Conservation (phyloP, 305 asterid species). For the Fraxinus sp. region DNA sequence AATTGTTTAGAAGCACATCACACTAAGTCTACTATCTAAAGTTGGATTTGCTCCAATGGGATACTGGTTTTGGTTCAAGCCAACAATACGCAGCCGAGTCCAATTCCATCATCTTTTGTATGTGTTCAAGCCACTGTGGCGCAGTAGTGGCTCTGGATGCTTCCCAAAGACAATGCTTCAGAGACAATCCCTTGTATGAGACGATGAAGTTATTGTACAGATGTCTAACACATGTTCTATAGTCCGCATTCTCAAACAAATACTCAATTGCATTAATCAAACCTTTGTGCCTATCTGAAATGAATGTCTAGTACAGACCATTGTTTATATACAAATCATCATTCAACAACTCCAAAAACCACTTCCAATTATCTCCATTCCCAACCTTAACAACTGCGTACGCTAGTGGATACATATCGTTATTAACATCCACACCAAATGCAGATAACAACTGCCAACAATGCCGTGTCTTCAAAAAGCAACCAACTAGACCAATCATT, state of each 20-base stretch:
- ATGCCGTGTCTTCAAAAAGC: neutral
- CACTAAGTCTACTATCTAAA: neutral
- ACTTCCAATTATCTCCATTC: neutral
- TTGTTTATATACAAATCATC: neutral
- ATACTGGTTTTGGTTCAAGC: neutral
- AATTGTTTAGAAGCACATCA: too few relatives aligned
- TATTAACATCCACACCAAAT: neutral
- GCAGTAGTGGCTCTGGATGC: neutral
- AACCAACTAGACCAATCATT: neutral
- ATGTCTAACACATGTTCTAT: neutral
- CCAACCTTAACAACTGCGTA: neutral
- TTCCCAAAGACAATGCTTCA: neutral
- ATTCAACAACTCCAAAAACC: neutral
- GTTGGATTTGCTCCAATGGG: neutral
- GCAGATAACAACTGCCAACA: neutral
- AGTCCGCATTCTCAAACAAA: neutral
- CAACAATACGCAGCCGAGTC: neutral
- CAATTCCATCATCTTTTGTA: neutral
- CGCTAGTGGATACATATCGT: neutral
- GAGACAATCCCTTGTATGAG: neutral
- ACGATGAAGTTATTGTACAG: too few relatives aligned
- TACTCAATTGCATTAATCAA: neutral
- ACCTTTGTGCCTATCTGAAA: neutral
- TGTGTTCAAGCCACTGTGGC: neutral
- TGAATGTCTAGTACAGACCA: neutral